Base-by-base conservation (phyloP, 2,329 filamentous ascomycete genomes). In the Fusarium brachygibbosum region DNA sequence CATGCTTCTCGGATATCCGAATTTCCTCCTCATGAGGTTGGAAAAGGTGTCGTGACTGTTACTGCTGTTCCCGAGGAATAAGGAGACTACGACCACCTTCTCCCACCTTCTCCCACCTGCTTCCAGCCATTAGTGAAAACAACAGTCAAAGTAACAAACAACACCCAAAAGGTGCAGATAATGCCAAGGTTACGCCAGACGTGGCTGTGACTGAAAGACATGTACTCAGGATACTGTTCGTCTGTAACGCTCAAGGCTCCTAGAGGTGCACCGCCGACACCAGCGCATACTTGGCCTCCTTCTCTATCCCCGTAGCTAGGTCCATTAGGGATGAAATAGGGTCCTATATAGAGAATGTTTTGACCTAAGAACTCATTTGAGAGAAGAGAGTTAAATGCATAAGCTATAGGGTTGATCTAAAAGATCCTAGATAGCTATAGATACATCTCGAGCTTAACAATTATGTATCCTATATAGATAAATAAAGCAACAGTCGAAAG, bases 351-450 rank as follows among this genome's bases (percentile, higher is more conserved):
- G 0, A 81, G 78, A 19, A 88, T 83, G 1, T 71, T 80, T 70
- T 90, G 79, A 17, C 80, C 80, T 63, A 90, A 84, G 59, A 93
- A 93, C 75, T 93, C 91, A 66, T 93, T 93, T 0, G 88, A 82
- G 70, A 93, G 82, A 0, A 94, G 76, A 0, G 85, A 86, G 67
- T 93, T 88, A 58, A 92, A 93, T 0, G 84, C 88, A 58, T 93
- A 93, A 2, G 90, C 86, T 12, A 93, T 80, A 0, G 91, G 91
- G 63, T 91, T 85, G 32, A 90, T 84, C 86, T 87, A 90, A 65
- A 84, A 88, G 6, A 90, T 76, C 88, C 88, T 90, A 2, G 81
- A 78, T 14, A 91, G 84, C 87, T 87, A 90, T 0, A 85, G 84
- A 42, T 88, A 86, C 88, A 90, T 90, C 63, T 87, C 81, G 25